Percentiles rank a stretch among this genome's conserved stretches.
phyloP scores from a whole-genome alignment of 2,329 filamentous ascomycete species.

The Fusarium sp. region DNA sequence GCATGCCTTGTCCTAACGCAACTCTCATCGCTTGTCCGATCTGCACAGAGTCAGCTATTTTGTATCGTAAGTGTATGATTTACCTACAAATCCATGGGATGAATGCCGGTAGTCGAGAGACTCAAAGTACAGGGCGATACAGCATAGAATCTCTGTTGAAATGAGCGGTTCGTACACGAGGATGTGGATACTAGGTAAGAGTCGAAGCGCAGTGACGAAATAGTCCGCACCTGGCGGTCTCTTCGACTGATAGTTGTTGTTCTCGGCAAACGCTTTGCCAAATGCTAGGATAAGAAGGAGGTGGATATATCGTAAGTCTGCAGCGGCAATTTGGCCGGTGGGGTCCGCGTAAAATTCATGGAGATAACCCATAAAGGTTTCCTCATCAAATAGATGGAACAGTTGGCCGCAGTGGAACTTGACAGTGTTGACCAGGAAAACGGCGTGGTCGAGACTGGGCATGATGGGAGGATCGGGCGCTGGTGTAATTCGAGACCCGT shows the following conservation, averaged over 20 bases:
- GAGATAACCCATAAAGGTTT: slow-evolving; percentile 59
- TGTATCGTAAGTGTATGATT: accelerated
- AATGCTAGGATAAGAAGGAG: slow-evolving; percentile 67
- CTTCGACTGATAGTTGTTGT: slow-evolving; percentile 51
- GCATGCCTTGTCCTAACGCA: slow-evolving; percentile 64
- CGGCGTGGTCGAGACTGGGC: slow-evolving; percentile 66
- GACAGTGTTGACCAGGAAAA: slow-evolving; percentile 66
- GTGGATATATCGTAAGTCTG: slow-evolving; percentile 64
- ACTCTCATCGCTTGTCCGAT: slow-evolving; percentile 66
- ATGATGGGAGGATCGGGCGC: slow-evolving; percentile 48
- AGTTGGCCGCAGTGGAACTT: slow-evolving; percentile 68
- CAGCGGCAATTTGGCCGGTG: slow-evolving; percentile 22
- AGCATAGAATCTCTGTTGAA: slow-evolving; percentile 64
- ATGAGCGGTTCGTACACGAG: slow-evolving; percentile 59
- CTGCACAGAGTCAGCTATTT: slow-evolving; percentile 43
- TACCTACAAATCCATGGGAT: slow-evolving; percentile 60
- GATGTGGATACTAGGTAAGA: slow-evolving; percentile 58
- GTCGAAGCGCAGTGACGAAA: slow-evolving; percentile 60
- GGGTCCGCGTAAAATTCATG: slow-evolving; percentile 50
- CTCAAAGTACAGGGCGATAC: slow-evolving; percentile 66
- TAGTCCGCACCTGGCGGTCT: slow-evolving; percentile 62
- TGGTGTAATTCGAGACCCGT: slow-evolving; percentile 54
- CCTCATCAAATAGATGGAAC: slow-evolving; percentile 68
- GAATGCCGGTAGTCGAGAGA: slow-evolving; percentile 62
- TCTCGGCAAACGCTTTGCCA: slow-evolving; percentile 65